Evolutionary conservation across 2,329 filamentous ascomycete genomes (phyloP).

Genomic region (Bipolaris bicolor): DNA sequence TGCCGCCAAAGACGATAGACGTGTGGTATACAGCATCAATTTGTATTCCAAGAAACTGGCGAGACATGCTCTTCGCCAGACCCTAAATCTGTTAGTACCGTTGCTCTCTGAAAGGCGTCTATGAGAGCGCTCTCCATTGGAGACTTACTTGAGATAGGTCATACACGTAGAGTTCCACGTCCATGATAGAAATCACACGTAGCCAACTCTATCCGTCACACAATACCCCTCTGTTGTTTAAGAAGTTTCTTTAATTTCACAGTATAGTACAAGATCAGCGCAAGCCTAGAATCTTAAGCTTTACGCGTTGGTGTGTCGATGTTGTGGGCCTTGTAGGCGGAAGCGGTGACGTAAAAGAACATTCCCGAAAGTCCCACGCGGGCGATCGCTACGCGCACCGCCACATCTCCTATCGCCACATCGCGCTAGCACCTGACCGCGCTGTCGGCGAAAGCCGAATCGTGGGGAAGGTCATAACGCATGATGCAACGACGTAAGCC

Average conservation of each 20-base stretch:
- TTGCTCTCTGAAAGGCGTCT: background rate
- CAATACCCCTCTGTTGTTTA: background rate
- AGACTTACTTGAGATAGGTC: slow-evolving; percentile 54
- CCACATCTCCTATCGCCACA: slow-evolving; percentile 10
- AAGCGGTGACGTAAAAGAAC: slow-evolving; percentile 27
- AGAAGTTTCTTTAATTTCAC: background rate
- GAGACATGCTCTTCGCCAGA: slow-evolving; percentile 62
- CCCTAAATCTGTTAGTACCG: slow-evolving; percentile 48
- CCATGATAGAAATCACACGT: slow-evolving; percentile 44
- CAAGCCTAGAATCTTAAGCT: background rate
- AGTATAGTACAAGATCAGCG: background rate
- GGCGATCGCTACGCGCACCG: background rate
- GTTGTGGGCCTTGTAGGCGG: slow-evolving; percentile 4
- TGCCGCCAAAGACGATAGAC: slow-evolving; percentile 80
- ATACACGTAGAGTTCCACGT: slow-evolving; percentile 59
- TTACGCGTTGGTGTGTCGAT: background rate
- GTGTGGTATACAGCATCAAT: slow-evolving; percentile 97
- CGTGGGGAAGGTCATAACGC: background rate
- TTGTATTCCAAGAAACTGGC: slow-evolving; percentile 66
- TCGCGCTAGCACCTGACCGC: slow-evolving; percentile 35
- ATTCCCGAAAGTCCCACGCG: slow-evolving; percentile 17
- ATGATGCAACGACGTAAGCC: background rate
- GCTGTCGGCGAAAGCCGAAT: background rate
- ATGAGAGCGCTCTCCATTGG: background rate
- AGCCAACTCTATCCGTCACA: background rate